phyloP scores from a whole-genome alignment of 2,329 filamentous ascomycete genomes.

The Diaporthe velutina region DNA sequence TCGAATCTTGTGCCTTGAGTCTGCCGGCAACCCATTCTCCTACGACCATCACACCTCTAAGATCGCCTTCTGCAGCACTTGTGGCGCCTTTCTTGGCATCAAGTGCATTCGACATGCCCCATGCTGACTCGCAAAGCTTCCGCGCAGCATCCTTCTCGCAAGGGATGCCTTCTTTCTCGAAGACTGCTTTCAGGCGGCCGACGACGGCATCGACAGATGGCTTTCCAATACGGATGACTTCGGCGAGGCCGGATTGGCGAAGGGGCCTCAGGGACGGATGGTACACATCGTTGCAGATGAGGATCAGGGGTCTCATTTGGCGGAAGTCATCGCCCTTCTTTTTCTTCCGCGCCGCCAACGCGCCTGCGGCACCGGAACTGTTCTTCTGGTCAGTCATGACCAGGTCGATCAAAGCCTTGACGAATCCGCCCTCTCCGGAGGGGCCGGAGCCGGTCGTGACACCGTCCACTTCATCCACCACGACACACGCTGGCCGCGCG shows the following conservation, averaged over 20 bases:
- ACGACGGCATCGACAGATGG: slow-evolving; percentile 90
- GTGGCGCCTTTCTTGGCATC: slow-evolving; percentile 78
- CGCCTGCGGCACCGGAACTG: slow-evolving; percentile 46
- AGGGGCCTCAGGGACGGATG: slow-evolving; percentile 88
- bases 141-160: slow-evolving; percentile 92
- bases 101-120: slow-evolving; percentile 81
- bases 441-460: slow-evolving; percentile 84
- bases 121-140: slow-evolving; percentile 84
- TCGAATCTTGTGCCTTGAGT: slow-evolving; percentile 64
- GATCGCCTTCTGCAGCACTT: slow-evolving; percentile 77
- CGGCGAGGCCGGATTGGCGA: slow-evolving; percentile 85
- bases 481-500: slow-evolving; percentile 89
- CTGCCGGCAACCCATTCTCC: slow-evolving; percentile 88
- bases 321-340: slow-evolving; percentile 89
- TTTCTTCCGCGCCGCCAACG: slow-evolving; percentile 59
- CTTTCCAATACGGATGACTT: slow-evolving; percentile 92
- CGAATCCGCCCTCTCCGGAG: slow-evolving; percentile 91
- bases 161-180: slow-evolving; percentile 88
- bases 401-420: slow-evolving; percentile 94
- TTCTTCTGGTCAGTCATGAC: slow-evolving; percentile 91
- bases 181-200: slow-evolving; percentile 82
- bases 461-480: slow-evolving; percentile 97
- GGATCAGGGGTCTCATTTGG: slow-evolving; percentile 86
- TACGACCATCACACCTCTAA: slow-evolving; percentile 87
- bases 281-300: slow-evolving; percentile 98